Evolutionary conservation across 371 early-diverging fungal species (phyloP), one percentile per base, ranked within the genome.

Genomic region (Coemansia linderi): DNA sequence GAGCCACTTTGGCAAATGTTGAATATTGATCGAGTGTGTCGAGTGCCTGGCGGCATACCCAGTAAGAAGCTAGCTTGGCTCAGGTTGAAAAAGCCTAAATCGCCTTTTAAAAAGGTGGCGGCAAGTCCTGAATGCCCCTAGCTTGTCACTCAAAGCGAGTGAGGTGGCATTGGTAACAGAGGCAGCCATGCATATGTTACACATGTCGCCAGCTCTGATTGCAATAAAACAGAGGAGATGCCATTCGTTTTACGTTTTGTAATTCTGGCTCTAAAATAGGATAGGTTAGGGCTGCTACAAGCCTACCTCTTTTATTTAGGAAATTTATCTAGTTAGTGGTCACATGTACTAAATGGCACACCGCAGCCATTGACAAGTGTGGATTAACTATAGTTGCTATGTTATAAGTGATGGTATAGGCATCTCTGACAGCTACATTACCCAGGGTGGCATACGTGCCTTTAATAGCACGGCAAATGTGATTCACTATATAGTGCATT

Each of bases 131-230:
- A 54, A 31, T 54, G 54, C n/a, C 54, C 29, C 29, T 31, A n/a
- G 15, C 31, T 54, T 6, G 12, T 17, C 17, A 29, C 8, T 9
- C 4, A 7, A 29, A 39, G 38, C 9, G 29, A 31, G n/a, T 36
- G 40, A 10, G 22, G 29, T 48, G 24, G 24, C 64, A 46, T 33
- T 64, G 54, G n/a, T 38, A 29, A 54, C 39, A 54, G 54, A 15
- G 15, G 17, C 54, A 54, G 54, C 54, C 54, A 54, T 29, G n/a
- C 54, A 54, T 54, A 54, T 17, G 54, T 6, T 54, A 15, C 31
- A 31, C 54, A 8, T 31, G 29, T 29, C 54, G 31, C 54, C 15
- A 54, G 54, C 54, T 15, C 8, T 29, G 31, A 29, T 54, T 6
- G 6, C 54, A 54, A 15, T 54, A 31, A 54, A 54, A 6, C 54